Percentiles rank a stretch among this genome's conserved stretches.
phyloP scores from a whole-genome alignment of 139 green algal species.

The Limnomonas spitsbergensis region DNA sequence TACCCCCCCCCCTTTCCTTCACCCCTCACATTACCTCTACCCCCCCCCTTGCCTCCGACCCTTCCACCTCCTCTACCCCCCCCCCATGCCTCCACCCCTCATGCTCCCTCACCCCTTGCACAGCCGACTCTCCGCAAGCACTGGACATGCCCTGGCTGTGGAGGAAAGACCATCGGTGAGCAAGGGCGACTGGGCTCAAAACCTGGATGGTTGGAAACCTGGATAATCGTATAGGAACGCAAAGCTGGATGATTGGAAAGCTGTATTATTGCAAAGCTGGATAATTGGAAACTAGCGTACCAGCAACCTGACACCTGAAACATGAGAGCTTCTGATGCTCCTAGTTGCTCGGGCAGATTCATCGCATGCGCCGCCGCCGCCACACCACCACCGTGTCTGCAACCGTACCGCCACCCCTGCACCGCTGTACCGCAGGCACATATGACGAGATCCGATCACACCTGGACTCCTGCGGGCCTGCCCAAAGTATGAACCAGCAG shows the following conservation, averaged over 20 bases:
- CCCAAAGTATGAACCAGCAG: not conserved
- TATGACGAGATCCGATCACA: constrained; percentile 18
- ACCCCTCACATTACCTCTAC: not conserved
- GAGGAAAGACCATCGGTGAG: constrained; percentile 7
- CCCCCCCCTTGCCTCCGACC: no score
- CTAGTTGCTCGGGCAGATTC: not conserved
- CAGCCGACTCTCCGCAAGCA: constrained; percentile 28
- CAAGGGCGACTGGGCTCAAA: not conserved
- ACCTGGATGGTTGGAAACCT: no score
- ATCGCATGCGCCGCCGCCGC: no score
- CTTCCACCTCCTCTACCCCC: not conserved
- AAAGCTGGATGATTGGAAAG: no score
- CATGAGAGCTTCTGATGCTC: not conserved
- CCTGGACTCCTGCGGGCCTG: not conserved
- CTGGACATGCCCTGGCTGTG: constrained; percentile 38
- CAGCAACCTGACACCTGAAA: not conserved
- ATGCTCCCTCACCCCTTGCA: not conserved
- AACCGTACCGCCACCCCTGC: not conserved
- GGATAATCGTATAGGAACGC: no score
- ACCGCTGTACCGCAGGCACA: constrained; percentile 7
- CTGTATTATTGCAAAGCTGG: not conserved
- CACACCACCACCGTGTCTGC: no score
- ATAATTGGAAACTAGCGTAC: not conserved
- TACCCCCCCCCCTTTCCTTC: not conserved
- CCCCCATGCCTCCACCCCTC: not conserved